Conservation (phyloP, 768 basidiomycete species). For the Termitomyces sp. region DNA sequence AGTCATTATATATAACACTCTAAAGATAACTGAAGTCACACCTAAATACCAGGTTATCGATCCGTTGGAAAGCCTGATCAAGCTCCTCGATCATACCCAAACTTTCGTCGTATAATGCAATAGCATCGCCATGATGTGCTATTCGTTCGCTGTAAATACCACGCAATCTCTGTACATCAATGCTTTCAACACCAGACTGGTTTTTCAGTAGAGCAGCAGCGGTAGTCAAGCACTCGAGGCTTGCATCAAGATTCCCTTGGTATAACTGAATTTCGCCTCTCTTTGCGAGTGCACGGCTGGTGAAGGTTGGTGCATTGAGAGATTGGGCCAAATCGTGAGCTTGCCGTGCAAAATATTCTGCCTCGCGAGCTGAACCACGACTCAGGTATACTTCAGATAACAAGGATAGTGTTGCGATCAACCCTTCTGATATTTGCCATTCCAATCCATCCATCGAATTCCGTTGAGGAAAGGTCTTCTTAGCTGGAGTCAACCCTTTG, state of each 20-base stretch:
- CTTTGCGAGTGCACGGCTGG: conserved; percentile 61
- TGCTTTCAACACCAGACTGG: conserved; percentile 52
- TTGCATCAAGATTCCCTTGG: conserved; percentile 56
- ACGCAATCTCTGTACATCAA: conserved; percentile 51
- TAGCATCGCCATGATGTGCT: conserved; percentile 42
- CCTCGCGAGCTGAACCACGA: conserved; percentile 81
- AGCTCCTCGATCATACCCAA: conserved; percentile 59
- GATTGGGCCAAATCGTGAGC: conserved; percentile 70
- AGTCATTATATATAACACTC: not conserved
- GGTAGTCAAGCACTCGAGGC: conserved; percentile 46
- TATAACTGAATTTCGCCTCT: conserved; percentile 70
- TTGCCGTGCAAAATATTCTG: conserved; percentile 80
- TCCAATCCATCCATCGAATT: conserved; percentile 54
- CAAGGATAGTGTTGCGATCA: conserved; percentile 63
- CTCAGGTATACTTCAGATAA: conserved; percentile 61
- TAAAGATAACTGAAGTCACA: conserved; percentile 22
- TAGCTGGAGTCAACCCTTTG: conserved; percentile 15
- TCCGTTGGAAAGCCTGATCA: conserved; percentile 46
- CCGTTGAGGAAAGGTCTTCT: conserved; percentile 26
- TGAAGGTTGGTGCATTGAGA: conserved; percentile 61
- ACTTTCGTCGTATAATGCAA: conserved; percentile 52
- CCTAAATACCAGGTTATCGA: conserved; percentile 47
- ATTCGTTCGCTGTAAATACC: conserved; percentile 49
- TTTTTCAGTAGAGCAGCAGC: conserved; percentile 45
- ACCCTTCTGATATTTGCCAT: conserved; percentile 74